These are phyloP conservation scores for Taphrina deformans DNA, from an alignment of 1,139 yeast species.

Conservation along the genomic window DNA sequence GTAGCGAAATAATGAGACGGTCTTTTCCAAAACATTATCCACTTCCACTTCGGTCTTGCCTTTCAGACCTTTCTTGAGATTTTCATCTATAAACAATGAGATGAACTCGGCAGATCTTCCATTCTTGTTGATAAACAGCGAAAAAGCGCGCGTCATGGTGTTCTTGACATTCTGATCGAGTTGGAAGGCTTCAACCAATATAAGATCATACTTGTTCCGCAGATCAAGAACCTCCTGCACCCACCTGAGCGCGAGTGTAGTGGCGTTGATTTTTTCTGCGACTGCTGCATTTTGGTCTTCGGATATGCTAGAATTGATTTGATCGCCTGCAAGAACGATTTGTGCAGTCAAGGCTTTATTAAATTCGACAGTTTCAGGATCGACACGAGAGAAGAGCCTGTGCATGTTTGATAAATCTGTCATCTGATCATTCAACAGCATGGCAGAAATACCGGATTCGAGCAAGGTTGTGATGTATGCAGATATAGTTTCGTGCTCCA, in stretches of 20 bases:
- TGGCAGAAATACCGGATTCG: slow-evolving; percentile 54
- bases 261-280: slow-evolving; percentile 48
- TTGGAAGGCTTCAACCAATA: slow-evolving; percentile 54
- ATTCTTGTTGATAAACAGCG: slow-evolving; percentile 61
- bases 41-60: slow-evolving; percentile 43
- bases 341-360: slow-evolving; percentile 54
- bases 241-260: slow-evolving; percentile 69
- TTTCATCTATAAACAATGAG: slow-evolving; percentile 73
- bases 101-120: slow-evolving; percentile 68
- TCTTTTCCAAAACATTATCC: slow-evolving; percentile 40
- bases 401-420: slow-evolving; percentile 53
- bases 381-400: slow-evolving; percentile 57
- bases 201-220: slow-evolving; percentile 55
- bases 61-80: slow-evolving; percentile 61
- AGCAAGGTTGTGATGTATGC: slow-evolving; percentile 58
- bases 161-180: slow-evolving; percentile 56
- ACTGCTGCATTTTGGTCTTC: slow-evolving; percentile 4
- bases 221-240: slow-evolving; percentile 59
- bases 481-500: slow-evolving; percentile 66
- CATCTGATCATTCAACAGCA: slow-evolving; percentile 53
- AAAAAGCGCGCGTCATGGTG: slow-evolving; percentile 59
- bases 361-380: slow-evolving; percentile 55
- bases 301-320: slow-evolving; percentile 42
- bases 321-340: slow-evolving; percentile 52
- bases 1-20: slow-evolving; percentile 57